phyloP scores from a whole-genome alignment of 176 grass and related monocot genomes.

The Cenchrus fungigraminus region DNA sequence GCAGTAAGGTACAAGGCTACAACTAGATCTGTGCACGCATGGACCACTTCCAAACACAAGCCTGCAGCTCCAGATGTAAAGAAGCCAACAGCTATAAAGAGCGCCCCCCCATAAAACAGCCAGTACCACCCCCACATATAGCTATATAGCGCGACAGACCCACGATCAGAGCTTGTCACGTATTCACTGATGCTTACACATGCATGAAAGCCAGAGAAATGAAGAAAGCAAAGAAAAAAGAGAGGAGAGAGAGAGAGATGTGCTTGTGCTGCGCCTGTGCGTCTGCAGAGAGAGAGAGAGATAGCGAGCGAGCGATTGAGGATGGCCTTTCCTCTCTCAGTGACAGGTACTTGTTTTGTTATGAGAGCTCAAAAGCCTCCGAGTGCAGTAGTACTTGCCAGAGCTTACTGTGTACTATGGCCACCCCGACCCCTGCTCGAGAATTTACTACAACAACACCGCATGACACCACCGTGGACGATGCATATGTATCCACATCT shows the following conservation, averaged over 20 bases:
- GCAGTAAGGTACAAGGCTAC: conserved; percentile 50
- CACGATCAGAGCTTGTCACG: conserved; percentile 85
- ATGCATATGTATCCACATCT: conserved; percentile 39
- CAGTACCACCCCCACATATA: conserved; percentile 62
- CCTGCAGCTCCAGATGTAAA: conserved; percentile 95
- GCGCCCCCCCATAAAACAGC: conserved; percentile 62
- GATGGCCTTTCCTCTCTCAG: conserved; percentile 47
- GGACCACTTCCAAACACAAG: conserved; percentile 84
- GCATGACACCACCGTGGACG: conserved; percentile 21
- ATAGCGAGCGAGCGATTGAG: background rate
- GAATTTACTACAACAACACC: conserved; percentile 50
- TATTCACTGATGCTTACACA: conserved; percentile 91
- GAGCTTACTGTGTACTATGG: conserved; percentile 61
- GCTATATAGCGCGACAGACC: conserved; percentile 67
- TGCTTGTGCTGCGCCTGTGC: conserved; percentile 1
- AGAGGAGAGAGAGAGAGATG: conserved; percentile 16
- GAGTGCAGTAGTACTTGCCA: conserved; percentile 57
- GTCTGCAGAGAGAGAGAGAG: conserved; percentile 30
- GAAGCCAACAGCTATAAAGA: conserved; percentile 98
- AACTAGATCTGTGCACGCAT: conserved; percentile 56
- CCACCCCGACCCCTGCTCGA: conserved; percentile 42
- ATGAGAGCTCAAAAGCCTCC: conserved; percentile 81
- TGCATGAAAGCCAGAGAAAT: conserved; percentile 88
- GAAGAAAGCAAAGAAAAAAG: conserved; percentile 56
- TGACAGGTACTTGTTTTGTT: conserved; percentile 87